Evolutionary conservation across 192 early-diverging fungal genomes (phyloP), one percentile per base, ranked within the genome.

Genomic region (Coemansia sp.): DNA sequence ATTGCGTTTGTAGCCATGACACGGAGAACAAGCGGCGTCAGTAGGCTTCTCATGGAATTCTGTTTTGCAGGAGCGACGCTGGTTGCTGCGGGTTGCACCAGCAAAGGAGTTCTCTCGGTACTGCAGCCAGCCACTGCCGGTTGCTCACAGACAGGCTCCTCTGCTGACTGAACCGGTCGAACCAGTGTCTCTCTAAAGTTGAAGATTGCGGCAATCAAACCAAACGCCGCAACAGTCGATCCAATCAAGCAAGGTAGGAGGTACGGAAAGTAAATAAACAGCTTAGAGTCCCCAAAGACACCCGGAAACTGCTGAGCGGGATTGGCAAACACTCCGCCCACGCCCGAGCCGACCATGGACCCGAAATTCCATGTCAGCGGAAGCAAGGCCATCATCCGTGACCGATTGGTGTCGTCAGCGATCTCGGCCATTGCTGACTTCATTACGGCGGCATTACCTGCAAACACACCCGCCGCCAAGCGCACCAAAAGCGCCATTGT

Each of bases 351-450:
- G 67, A 74, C 74, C 37, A 86, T 79, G 33, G 78, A 67, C 23
- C 88, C 88, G 24, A 88, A 66, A 50, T 86, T 88, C 84, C 88
- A 89, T 5, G 79, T 84, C 26, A 89, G 85, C 6, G 88, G 90
- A 66, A 91, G 86, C 26, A 93, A 59, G 3, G 86, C 77, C 69
- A 94, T 94, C 21, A 89, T 91, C 28, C 85, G 79, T 14, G 88
- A 76, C 62, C 88, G 87, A 68, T 94, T 96, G 0, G 90, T 88
- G 1, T 79, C 62, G 62, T 94, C 92, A n/a, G 92, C 90, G 26
- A 96, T 87, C 76, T 96, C 94, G 3, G 88, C 90, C 21, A 94
- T 70, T 26, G 93, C 84, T 14, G 87, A 88, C 64, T 94, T 93
- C 50, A 89, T 86, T 7, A 94, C 91, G 7, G 90, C 92, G 28